Evolutionary conservation across 202 grass and related monocot genomes (phyloP).

Genomic region (Schoenoplectus tabernaemontani): DNA sequence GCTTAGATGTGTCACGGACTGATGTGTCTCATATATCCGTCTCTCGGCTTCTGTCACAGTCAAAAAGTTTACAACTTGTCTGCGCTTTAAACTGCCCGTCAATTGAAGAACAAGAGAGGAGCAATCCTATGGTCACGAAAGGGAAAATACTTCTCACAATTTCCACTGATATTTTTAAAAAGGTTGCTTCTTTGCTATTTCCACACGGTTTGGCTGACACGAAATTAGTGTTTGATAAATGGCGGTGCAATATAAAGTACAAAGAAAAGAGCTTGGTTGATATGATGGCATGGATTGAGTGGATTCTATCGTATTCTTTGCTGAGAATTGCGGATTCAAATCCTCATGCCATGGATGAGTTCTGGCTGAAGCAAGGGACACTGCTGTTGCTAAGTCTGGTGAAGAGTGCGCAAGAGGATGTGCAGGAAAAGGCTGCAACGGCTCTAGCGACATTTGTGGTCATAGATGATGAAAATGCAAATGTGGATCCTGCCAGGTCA

Average conservation of each 20-base stretch:
- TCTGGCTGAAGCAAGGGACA: conserved; percentile 87
- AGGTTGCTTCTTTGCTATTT: conserved; percentile 39
- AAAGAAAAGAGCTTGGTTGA: conserved; percentile 47
- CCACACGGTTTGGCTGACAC: conserved; percentile 33
- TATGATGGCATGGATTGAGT: conserved; percentile 81
- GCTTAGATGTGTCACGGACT: conserved; percentile 80
- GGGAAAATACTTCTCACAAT: conserved; percentile 77
- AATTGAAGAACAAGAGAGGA: conserved; percentile 60
- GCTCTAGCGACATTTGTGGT: conserved; percentile 92
- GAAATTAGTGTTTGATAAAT: conserved; percentile 53
- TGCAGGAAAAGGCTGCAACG: conserved; percentile 84
- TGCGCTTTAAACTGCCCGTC: conserved; percentile 52
- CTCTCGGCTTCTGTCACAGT: conserved; percentile 54
- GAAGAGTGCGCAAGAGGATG: conserved; percentile 77
- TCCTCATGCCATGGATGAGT: conserved; percentile 69
- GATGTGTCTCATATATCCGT: conserved; percentile 61
- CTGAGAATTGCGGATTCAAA: conserved; percentile 71
- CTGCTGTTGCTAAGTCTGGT: conserved; percentile 62
- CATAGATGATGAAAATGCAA: conserved; percentile 81
- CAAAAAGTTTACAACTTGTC: conserved; percentile 72
- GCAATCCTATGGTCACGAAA: conserved; percentile 44
- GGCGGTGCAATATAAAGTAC: conserved; percentile 33
- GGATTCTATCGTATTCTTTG: conserved; percentile 78
- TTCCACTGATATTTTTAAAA: conserved; percentile 49
- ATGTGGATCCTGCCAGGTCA: conserved; percentile 85